Evolutionary conservation across 2,329 filamentous ascomycete species (phyloP).

Genomic region (Colletotrichum sp.): DNA sequence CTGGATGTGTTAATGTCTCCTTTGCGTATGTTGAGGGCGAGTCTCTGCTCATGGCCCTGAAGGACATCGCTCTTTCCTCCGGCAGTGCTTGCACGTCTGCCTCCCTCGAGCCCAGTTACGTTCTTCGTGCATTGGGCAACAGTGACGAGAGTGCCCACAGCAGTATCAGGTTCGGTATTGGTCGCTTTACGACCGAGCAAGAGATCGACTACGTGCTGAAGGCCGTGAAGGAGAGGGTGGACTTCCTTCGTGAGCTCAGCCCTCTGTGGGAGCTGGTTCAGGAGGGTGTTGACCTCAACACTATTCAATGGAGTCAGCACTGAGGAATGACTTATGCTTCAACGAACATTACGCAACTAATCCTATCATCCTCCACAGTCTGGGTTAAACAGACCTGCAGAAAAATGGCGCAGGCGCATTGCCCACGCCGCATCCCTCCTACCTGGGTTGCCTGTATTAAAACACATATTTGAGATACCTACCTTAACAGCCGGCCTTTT

Average conservation of each 20-base stretch:
- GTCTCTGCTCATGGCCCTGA: slow-evolving; percentile 96
- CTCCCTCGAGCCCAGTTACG: slow-evolving; percentile 95
- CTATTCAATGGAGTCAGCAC: slow-evolving; percentile 98
- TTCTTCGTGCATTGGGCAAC: slow-evolving; percentile 90
- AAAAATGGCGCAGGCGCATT: not conserved
- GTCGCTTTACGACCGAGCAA: slow-evolving; percentile 90
- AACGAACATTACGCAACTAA: not conserved
- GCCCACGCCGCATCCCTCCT: not conserved
- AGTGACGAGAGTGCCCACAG: slow-evolving; percentile 98
- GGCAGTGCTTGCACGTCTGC: slow-evolving; percentile 97
- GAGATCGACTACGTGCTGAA: slow-evolving; percentile 99
- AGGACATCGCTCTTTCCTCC: slow-evolving; percentile 96
- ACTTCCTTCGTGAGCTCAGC: slow-evolving; percentile 91
- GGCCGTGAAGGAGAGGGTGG: slow-evolving; percentile 88
- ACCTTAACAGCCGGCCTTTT: slow-evolving; percentile 16
- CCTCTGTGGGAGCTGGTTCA: slow-evolving; percentile 98
- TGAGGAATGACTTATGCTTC: slow-evolving; percentile 45
- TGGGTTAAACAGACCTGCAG: not conserved
- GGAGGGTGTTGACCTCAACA: slow-evolving; percentile 93
- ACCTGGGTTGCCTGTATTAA: slow-evolving; percentile 15
- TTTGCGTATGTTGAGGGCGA: slow-evolving; percentile 99
- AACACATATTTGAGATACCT: slow-evolving; percentile 22
- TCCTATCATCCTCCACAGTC: not conserved
- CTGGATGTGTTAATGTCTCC: slow-evolving; percentile 96
- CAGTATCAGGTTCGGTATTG: slow-evolving; percentile 97